These are phyloP conservation scores for Fomitopsis palustris DNA, from an alignment of 1,284 basidiomycete species.

Conservation along the genomic window DNA sequence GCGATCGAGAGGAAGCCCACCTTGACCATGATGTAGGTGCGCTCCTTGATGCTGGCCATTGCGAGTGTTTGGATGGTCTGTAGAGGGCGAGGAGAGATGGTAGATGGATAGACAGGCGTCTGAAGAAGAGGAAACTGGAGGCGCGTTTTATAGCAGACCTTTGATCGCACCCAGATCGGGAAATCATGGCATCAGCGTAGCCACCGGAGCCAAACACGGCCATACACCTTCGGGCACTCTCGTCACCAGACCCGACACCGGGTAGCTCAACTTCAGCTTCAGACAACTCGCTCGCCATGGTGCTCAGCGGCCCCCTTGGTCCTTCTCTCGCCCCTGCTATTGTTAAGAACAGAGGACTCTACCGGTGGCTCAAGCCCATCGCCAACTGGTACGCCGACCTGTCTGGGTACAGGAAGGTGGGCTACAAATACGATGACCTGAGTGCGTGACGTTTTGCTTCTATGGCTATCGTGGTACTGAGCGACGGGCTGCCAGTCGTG, in stretches of 20 bases:
- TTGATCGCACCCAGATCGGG: conserved; percentile 29
- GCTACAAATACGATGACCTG: conserved; percentile 95
- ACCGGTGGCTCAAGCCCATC: conserved; percentile 71
- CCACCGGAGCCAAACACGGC: conserved; percentile 28
- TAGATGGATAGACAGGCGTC: conserved; percentile 19
- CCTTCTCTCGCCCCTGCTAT: conserved; percentile 79
- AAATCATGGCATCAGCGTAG: conserved; percentile 8
- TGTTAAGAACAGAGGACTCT: conserved; percentile 65
- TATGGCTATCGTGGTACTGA: background rate
- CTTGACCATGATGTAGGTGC: conserved; percentile 92
- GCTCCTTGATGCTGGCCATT: conserved; percentile 62
- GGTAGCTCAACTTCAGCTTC: conserved; percentile 3
- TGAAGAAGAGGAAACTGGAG: conserved; percentile 25
- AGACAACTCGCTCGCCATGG: conserved; percentile 19
- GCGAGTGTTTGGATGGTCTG: conserved; percentile 22
- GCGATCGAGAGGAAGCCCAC: conserved; percentile 31
- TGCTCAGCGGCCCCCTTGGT: conserved; percentile 68
- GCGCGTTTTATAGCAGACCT: conserved; percentile 32
- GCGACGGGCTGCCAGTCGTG: conserved; percentile 49
- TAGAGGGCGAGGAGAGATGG: conserved; percentile 20
- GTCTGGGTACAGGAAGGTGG: conserved; percentile 85
- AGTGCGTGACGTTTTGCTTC: conserved; percentile 41
- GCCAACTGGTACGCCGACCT: conserved; percentile 84
- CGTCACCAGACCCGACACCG: conserved; percentile 12
- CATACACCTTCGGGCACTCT: conserved; percentile 30